Evolutionary conservation across 306 rosid genomes (phyloP), one percentile per base, ranked within the genome.

Genomic region (Castanea crenata): DNA sequence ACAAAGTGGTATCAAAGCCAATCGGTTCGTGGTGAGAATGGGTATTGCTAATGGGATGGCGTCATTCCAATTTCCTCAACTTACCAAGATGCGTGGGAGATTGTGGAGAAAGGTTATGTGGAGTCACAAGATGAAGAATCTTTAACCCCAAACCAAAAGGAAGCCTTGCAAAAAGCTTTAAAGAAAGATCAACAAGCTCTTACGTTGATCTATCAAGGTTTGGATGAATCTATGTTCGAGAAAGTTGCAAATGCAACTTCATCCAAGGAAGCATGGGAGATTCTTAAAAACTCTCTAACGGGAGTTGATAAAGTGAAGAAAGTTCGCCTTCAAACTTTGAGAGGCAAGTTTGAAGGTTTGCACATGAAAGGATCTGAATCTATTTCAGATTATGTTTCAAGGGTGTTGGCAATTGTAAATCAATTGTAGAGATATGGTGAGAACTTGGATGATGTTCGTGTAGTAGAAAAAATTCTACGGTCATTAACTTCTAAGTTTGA

Each of bases 261-360:
- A 21, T 21, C 23, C 23, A 21, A 21, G 23, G 23, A 21, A 21
- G 23, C 23, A 21, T 21, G 23, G 23, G 23, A 21, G 23, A 21
- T 21, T 21, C 23, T 21, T 21, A 21, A 21, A 21, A 21, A 21
- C 23, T 21, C 23, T 21, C 23, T 21, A 21, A 21, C 23, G 23
- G 23, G 23, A 21, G 23, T 21, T 21, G 23, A 21, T 21, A 21
- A 21, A 21, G 23, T 21, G 23, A 78, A 78, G 5, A 78, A 68
- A 5, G 56, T 69, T 2, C 16, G 2, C 44, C 69, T 8, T 14
- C 4, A 78, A 78, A 55, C 55, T n/a, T 19, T 79, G 3, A 4
- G 54, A 59, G 55, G 18, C 10, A 41, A 72, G 59, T 78, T 78
- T 69, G 76, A 78, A 44, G 7, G 46, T 0, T 35, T 57, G 57